These are phyloP conservation scores for Phytopythium chamaehyphon DNA, from an alignment of 352 stramenopile genomes.

Conservation along the genomic window DNA sequence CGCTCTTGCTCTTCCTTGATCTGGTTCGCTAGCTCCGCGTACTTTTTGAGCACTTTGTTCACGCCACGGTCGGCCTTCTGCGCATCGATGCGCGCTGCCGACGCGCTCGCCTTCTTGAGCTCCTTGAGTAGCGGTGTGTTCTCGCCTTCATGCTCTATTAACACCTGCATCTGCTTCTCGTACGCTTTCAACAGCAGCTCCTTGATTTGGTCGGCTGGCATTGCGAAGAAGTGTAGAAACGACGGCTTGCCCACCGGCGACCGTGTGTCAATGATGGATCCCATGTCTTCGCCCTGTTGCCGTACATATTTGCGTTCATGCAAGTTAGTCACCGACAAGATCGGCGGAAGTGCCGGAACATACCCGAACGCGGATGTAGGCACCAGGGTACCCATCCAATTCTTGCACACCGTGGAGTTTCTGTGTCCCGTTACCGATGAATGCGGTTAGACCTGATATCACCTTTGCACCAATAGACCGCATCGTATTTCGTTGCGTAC, in stretches of 20 bases:
- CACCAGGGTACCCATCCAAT: slow-evolving; percentile 73
- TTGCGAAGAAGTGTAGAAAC: slow-evolving; percentile 81
- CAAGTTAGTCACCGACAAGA: neutral
- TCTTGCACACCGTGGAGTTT: slow-evolving; percentile 74
- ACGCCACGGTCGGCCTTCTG: slow-evolving; percentile 69
- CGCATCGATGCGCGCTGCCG: slow-evolving; percentile 49
- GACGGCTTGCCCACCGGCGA: slow-evolving; percentile 65
- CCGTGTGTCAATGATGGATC: slow-evolving; percentile 78
- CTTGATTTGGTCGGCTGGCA: slow-evolving; percentile 66
- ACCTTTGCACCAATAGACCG: neutral
- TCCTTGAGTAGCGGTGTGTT: slow-evolving; percentile 61
- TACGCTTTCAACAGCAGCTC: slow-evolving; percentile 75
- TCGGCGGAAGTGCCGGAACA: neutral
- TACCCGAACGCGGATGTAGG: slow-evolving; percentile 80
- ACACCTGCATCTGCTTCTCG: slow-evolving; percentile 79
- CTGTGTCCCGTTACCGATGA: slow-evolving; percentile 15
- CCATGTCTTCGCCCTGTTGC: slow-evolving; percentile 75
- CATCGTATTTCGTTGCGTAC: slow-evolving; percentile 15
- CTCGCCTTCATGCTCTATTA: slow-evolving; percentile 63
- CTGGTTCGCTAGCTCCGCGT: slow-evolving; percentile 62
- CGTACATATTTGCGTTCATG: neutral
- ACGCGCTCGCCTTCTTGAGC: slow-evolving; percentile 46
- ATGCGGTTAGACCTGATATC: neutral
- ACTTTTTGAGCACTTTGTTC: slow-evolving; percentile 67
- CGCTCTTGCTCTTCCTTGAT: slow-evolving; percentile 64